Evolutionary conservation across 306 rosid genomes (phyloP).

Genomic region (Trifolium fragiferum): DNA sequence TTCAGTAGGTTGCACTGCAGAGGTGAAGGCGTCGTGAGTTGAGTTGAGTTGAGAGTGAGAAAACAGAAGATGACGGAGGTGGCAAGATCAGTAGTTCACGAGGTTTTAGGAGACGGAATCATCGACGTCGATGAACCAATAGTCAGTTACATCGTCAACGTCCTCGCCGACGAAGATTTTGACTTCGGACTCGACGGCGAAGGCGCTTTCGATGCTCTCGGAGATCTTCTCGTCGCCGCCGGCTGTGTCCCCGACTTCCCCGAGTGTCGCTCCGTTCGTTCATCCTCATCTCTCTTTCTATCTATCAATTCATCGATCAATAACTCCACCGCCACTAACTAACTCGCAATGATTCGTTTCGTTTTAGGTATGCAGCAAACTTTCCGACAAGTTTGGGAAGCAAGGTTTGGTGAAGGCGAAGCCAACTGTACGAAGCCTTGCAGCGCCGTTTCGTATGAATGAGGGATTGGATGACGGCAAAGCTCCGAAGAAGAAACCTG

Average conservation of each 20-base stretch:
- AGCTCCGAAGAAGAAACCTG: slow-evolving; percentile 86
- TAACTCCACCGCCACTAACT: not conserved
- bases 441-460: slow-evolving; percentile 85
- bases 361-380: slow-evolving; percentile 74
- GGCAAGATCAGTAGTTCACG: slow-evolving; percentile 88
- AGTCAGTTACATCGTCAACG: slow-evolving; percentile 86
- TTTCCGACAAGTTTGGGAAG: slow-evolving; percentile 86
- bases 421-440: slow-evolving; percentile 87
- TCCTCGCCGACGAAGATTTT: slow-evolving; percentile 97
- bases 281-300: not conserved
- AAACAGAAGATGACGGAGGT: slow-evolving; percentile 74
- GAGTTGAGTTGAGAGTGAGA: not conserved
- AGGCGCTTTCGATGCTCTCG: slow-evolving; percentile 85
- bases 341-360: not conserved
- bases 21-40: not conserved
- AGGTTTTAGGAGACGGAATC: slow-evolving; percentile 73
- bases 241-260: slow-evolving; percentile 73
- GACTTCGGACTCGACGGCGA: slow-evolving; percentile 92
- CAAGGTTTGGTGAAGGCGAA: slow-evolving; percentile 83
- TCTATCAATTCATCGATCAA: not conserved
- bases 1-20: not conserved
- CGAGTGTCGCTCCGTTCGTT: slow-evolving; percentile 86
- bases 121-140: slow-evolving; percentile 84
- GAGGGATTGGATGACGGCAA: slow-evolving; percentile 85
- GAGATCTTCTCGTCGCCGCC: slow-evolving; percentile 90